phyloP scores from a whole-genome alignment of 306 rosid genomes.

The Vicia faba region DNA sequence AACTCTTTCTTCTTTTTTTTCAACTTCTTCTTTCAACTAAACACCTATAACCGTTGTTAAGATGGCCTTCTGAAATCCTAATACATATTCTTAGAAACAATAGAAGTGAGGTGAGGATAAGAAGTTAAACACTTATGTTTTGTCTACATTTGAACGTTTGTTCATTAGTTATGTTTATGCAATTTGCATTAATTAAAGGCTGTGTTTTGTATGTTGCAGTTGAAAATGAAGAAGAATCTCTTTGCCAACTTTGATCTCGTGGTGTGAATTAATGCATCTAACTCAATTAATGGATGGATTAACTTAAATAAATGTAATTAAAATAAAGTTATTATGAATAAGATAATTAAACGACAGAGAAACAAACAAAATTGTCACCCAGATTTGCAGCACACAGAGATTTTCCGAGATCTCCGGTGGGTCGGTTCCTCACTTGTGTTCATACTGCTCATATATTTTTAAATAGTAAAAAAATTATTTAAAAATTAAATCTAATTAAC shows the following conservation, averaged over 20 bases:
- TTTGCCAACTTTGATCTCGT: conserved; percentile 41
- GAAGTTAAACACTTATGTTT: too few relatives aligned
- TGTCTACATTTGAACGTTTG: background rate
- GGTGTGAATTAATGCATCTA: conserved; percentile 33
- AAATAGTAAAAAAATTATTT: too few relatives aligned
- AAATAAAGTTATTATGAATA: conserved; percentile 9
- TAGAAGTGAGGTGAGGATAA: too few relatives aligned
- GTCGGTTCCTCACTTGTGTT: conserved; percentile 44
- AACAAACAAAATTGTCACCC: conserved; percentile 38
- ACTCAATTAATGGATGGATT: conserved; percentile 18
- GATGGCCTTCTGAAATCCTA: too few relatives aligned
- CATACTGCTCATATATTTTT: conserved; percentile 10
- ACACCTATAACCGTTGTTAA: too few relatives aligned
- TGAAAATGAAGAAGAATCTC: conserved; percentile 29
- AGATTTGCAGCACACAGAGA: conserved; percentile 50
- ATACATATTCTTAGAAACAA: too few relatives aligned
- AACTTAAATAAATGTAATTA: conserved; percentile 12
- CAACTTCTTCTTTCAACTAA: too few relatives aligned
- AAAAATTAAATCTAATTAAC: too few relatives aligned
- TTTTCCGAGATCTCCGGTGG: conserved; percentile 53
- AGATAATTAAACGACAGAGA: conserved; percentile 32
- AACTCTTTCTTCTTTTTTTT: too few relatives aligned
- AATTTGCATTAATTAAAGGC: conserved; percentile 33
- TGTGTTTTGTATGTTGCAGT: conserved; percentile 14
- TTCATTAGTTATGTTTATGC: background rate